phyloP scores from a whole-genome alignment of 208 protist species.

The Kentomonas sorsogonicus region DNA sequence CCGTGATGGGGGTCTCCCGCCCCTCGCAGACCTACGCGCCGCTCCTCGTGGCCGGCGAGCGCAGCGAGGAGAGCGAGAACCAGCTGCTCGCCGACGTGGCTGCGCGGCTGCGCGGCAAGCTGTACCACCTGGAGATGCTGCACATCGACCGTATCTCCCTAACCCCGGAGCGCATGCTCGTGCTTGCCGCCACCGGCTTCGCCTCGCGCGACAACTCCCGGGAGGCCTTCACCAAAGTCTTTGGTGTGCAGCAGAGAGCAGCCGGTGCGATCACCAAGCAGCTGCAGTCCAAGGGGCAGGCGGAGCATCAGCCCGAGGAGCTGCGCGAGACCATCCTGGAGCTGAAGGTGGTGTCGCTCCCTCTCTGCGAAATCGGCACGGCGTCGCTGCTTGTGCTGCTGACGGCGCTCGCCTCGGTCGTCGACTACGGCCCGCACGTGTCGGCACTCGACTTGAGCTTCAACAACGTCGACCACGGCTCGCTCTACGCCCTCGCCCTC shows the following conservation, averaged over 20 bases:
- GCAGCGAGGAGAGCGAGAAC: conserved; percentile 35
- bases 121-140: conserved; percentile 37
- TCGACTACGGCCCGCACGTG: conserved; percentile 5
- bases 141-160: conserved; percentile 61
- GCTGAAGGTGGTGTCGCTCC: conserved; percentile 57
- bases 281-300: no score
- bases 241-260: no score
- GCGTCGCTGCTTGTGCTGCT: conserved; percentile 58
- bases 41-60: conserved; percentile 31
- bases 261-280: no score
- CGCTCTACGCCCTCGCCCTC: conserved; percentile 41
- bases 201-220: conserved; percentile 1
- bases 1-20: background rate
- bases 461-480: conserved; percentile 42
- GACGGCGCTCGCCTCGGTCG: conserved; percentile 24
- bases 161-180: conserved; percentile 46
- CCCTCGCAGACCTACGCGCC: conserved; percentile 22
- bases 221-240: no score
- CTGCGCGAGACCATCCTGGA: background rate
- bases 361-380: conserved; percentile 57
- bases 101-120: no score
- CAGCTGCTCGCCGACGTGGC: conserved; percentile 32
- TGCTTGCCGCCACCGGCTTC: conserved; percentile 57
- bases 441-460: conserved; percentile 63
- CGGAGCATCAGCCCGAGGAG: no score